phyloP scores from a whole-genome alignment of 2,329 filamentous ascomycete genomes.

The Tolypocladium tundrense region DNA sequence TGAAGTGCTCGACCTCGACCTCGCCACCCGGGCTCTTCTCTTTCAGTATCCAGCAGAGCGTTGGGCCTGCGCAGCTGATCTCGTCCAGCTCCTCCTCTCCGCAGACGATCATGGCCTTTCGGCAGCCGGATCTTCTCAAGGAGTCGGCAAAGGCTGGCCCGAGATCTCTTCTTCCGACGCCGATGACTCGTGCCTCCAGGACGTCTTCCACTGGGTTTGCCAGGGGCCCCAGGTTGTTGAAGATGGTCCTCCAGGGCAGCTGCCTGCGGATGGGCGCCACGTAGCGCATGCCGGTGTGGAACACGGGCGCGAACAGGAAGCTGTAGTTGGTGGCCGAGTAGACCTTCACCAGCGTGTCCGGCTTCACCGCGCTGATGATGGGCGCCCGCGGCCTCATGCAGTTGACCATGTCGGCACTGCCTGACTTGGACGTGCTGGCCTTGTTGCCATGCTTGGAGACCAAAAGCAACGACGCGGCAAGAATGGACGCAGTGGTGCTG shows the following conservation, averaged over 20 bases:
- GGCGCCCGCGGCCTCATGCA: conserved; percentile 63
- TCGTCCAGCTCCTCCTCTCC: conserved; percentile 94
- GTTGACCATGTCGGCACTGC: conserved; percentile 83
- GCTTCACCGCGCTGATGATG: conserved; percentile 62
- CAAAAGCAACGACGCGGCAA: conserved; percentile 75
- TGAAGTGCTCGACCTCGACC: conserved; percentile 63
- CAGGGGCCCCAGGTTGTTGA: conserved; percentile 90
- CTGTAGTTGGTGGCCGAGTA: conserved; percentile 81
- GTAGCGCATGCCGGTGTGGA: conserved; percentile 90
- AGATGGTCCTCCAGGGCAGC: conserved; percentile 90
- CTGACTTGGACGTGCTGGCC: conserved; percentile 89
- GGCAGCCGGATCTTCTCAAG: conserved; percentile 61
- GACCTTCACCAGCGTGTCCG: conserved; percentile 58
- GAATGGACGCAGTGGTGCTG: conserved; percentile 85
- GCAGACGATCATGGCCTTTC: conserved; percentile 83
- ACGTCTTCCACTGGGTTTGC: conserved; percentile 79
- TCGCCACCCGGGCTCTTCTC: conserved; percentile 29
- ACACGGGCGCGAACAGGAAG: conserved; percentile 91
- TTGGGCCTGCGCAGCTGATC: conserved; percentile 80
- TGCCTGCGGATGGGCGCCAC: conserved; percentile 78
- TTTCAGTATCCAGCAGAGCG: conserved; percentile 77
- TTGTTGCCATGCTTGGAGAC: conserved; percentile 94
- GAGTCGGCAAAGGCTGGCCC: conserved; percentile 86
- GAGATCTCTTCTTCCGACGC: conserved; percentile 78
- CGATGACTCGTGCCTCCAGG: conserved; percentile 86